These are phyloP conservation scores for Paraphoma sp. DNA, from an alignment of 2,329 filamentous ascomycete species.

Conservation along the genomic window DNA sequence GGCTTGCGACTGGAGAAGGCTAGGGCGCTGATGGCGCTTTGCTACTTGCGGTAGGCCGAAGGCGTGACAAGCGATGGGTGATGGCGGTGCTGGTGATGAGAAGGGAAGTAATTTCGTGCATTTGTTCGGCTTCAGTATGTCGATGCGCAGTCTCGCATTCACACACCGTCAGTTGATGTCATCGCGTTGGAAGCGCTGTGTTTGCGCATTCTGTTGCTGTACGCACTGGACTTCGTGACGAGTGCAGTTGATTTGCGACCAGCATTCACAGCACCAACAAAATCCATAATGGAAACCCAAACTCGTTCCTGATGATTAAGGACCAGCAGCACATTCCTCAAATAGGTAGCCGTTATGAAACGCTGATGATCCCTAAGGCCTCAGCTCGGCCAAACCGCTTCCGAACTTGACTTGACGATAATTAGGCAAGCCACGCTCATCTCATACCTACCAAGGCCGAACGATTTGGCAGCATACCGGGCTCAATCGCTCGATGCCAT, in stretches of 20 bases:
- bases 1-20: background rate
- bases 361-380: background rate
- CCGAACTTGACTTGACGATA: background rate
- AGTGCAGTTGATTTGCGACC: background rate
- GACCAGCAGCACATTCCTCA: background rate
- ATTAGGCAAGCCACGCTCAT: background rate
- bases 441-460: background rate
- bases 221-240: background rate
- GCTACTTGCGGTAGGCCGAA: conserved; percentile 2
- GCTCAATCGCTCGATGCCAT: background rate
- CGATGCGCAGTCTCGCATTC: background rate
- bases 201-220: background rate
- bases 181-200: background rate
- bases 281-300: background rate
- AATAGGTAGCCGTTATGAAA: background rate
- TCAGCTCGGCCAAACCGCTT: conserved; percentile 1
- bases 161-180: background rate
- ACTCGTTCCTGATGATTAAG: background rate
- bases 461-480: no score
- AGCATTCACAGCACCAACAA: background rate
- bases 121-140: background rate
- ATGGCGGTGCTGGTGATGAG: conserved; percentile 1
- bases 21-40: background rate
- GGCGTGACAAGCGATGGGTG: background rate
- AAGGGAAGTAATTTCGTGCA: background rate